Evolutionary conservation across 805 yeast genomes (phyloP), one percentile per base, ranked within the genome.

Genomic region (Jamesozyma jinghongensis): DNA sequence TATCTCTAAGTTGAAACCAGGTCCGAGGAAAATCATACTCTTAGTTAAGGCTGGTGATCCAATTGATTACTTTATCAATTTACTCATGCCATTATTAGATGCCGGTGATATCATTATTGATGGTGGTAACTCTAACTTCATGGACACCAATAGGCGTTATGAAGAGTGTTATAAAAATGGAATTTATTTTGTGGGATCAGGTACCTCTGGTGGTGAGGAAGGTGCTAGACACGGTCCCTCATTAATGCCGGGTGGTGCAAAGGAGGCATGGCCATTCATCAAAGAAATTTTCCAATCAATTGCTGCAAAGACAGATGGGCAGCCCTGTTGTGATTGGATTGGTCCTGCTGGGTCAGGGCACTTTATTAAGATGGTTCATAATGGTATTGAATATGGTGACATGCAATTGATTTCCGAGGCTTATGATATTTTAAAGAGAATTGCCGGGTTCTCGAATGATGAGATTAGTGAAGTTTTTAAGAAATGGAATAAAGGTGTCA

Each of bases 291-390:
- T 90, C 86, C 98, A 90, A 73, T 77, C 88, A 41, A 84, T 92
- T 58, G 72, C 97, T 42, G 97, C 98, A 65, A 87, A 90, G 75
- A 68, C 94, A 48, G 96, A 92, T 62, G 96, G 95, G 58, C 97
- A 92, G 74, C 96, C 98, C 64, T 90, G 98, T 73, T 90, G 98
- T 74, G 98, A 90, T 79, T 90, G 98, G 98, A 97, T 90, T 57
- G 98, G 98, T 61, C 95, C 90, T 56, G 95, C 94, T 47, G 98
- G 98, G 68, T 79, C 97, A 36, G 98, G 98, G 61, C 98, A 90
- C 71, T 90, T 82, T 71, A 97, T 90, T 65, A 90, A 90, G 77
- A 92, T 92, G 98, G 97, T 92, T 51, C 98, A 90, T 78, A 90
- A 90, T 68, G 98, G 98, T 84, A 90, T 90, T 58, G 98, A 90